Conservation (phyloP, 2,329 filamentous ascomycete genomes). For the Exophiala sp. region DNA sequence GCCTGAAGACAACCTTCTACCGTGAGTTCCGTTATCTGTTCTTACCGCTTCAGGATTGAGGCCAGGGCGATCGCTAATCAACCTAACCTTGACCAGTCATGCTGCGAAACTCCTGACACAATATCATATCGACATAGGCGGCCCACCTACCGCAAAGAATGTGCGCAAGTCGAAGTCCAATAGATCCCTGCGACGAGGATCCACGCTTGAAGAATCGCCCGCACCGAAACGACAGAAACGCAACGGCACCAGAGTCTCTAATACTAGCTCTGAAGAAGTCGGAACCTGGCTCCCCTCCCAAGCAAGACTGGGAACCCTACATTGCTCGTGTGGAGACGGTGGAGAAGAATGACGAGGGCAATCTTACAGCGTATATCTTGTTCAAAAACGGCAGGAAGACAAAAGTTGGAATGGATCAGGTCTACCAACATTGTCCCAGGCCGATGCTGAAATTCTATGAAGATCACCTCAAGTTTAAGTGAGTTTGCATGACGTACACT, state of each 20-base stretch:
- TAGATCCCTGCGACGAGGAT: conserved; percentile 28
- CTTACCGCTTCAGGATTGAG: no score
- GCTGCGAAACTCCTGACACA: conserved; percentile 37
- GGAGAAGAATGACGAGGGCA: conserved; percentile 34
- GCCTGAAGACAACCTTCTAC: conserved; percentile 42
- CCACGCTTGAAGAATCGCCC: conserved; percentile 23
- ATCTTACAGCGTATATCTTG: conserved; percentile 37
- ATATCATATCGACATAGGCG: conserved; percentile 41
- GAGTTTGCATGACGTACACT: no score
- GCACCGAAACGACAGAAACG: conserved; percentile 25
- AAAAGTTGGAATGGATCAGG: conserved; percentile 38
- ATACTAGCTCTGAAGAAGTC: conserved; percentile 24
- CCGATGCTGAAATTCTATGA: conserved; percentile 48
- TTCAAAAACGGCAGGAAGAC: conserved; percentile 44
- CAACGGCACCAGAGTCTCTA: conserved; percentile 11
- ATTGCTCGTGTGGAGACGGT: conserved; percentile 42
- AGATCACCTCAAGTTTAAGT: conserved; percentile 38
- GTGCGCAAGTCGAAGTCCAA: conserved; percentile 26
- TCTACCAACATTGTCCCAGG: conserved; percentile 41
- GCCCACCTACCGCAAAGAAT: conserved; percentile 32
- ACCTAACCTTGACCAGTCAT: conserved; percentile 11
- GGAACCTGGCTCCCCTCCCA: conserved; percentile 38
- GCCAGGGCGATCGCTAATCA: conserved; percentile 1
- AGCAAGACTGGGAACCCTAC: conserved; percentile 41
- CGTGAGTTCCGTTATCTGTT: conserved; percentile 21